Percentiles rank a stretch among this genome's conserved stretches.
Conservation (phyloP, 306 rosid species). For the Datisca glomerata region DNA sequence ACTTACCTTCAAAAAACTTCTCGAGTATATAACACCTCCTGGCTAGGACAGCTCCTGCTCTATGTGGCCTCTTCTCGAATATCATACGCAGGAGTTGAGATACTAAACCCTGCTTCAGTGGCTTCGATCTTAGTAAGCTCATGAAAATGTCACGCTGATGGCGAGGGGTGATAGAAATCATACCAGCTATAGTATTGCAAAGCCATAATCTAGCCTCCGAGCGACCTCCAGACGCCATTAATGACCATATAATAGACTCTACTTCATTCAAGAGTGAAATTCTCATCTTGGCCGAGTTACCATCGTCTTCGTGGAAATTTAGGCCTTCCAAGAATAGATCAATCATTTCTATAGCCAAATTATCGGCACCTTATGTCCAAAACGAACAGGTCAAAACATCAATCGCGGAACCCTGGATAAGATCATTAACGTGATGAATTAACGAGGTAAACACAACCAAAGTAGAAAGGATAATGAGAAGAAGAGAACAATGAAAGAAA, state of each 20-base stretch:
- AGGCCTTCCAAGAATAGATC: conserved; percentile 48
- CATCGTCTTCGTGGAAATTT: conserved; percentile 18
- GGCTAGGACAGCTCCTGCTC: conserved; percentile 44
- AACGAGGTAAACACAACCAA: too few species aligned
- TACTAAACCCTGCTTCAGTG: conserved; percentile 30
- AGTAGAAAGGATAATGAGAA: too few species aligned
- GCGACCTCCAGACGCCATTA: conserved; percentile 41
- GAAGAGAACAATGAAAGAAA: too few species aligned
- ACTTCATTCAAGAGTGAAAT: conserved; percentile 43
- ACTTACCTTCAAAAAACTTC: conserved; percentile 46
- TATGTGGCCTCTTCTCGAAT: conserved; percentile 43
- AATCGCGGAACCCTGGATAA: too few species aligned
- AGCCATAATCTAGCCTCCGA: conserved; percentile 82
- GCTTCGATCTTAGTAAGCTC: conserved; percentile 28
- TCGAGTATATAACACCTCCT: conserved; percentile 34
- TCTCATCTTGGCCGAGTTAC: conserved; percentile 23
- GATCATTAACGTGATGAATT: too few species aligned
- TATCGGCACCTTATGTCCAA: too few species aligned
- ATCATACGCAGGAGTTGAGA: conserved; percentile 62
- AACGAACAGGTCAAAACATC: too few species aligned
- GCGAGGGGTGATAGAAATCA: conserved; percentile 26
- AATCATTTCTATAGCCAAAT: conserved; percentile 26
- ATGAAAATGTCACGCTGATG: conserved; percentile 44
- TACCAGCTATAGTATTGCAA: conserved; percentile 42
- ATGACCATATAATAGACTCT: conserved; percentile 47